Conservation (phyloP, 2,329 filamentous ascomycete genomes). For the Botryotinia calthae region DNA sequence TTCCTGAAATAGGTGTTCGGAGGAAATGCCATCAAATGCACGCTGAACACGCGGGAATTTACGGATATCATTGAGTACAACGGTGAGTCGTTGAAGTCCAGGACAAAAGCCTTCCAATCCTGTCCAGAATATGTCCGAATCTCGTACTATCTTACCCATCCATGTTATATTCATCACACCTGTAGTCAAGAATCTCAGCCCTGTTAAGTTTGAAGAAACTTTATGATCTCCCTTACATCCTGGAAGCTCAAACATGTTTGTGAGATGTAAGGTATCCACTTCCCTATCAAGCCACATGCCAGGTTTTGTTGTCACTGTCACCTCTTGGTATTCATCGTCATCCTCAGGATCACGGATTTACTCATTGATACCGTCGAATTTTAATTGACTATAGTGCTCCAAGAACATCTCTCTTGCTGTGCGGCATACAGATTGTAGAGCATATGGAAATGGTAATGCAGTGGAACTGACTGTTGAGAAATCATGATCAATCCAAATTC, state of each 20-base stretch:
- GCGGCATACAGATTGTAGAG: not conserved
- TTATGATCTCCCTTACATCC: fast-evolving
- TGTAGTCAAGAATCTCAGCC: not conserved
- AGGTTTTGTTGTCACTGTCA: not conserved
- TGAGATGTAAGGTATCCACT: not conserved
- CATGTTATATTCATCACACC: not conserved
- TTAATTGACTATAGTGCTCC: not conserved
- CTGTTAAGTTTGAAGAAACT: not conserved
- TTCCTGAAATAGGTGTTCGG: not conserved
- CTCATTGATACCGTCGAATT: not conserved
- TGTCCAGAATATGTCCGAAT: not conserved
- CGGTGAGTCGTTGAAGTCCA: not conserved
- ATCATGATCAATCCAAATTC: not conserved
- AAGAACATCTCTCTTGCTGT: not conserved
- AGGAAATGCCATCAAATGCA: fast-evolving
- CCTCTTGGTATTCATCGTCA: not conserved
- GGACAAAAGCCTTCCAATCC: not conserved
- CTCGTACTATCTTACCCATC: fast-evolving
- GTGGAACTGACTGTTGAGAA: fast-evolving
- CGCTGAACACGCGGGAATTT: fast-evolving
- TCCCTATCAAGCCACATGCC: not conserved
- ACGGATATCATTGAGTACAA: not conserved
- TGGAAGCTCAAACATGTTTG: not conserved
- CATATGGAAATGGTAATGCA: not conserved
- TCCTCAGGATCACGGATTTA: not conserved